These are phyloP conservation scores for Fragaria iinumae DNA, from an alignment of 306 rosid species.

Conservation along the genomic window DNA sequence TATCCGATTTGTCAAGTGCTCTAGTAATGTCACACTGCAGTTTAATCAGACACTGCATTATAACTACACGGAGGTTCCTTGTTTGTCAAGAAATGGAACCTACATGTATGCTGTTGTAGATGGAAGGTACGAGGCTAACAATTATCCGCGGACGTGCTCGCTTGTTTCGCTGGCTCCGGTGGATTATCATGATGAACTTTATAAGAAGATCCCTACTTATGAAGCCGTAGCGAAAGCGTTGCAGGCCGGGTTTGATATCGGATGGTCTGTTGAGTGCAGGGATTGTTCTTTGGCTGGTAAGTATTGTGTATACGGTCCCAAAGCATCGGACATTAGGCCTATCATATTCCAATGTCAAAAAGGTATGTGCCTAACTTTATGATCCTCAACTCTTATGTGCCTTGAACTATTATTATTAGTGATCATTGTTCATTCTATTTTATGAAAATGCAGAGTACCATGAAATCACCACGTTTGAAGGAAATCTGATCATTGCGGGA, in stretches of 20 bases:
- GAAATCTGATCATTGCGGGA: not conserved
- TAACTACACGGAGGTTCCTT: slow-evolving; percentile 9
- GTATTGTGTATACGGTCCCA: not conserved
- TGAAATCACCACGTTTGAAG: not conserved
- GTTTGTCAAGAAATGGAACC: slow-evolving; percentile 11
- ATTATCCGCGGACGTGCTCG: not conserved
- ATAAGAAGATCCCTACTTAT: slow-evolving; percentile 8
- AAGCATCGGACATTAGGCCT: not conserved
- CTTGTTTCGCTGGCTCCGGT: slow-evolving; percentile 10
- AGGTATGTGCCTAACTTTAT: not conserved
- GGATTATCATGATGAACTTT: not conserved
- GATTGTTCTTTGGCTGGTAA: slow-evolving; percentile 17
- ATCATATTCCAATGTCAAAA: not conserved
- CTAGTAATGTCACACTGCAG: slow-evolving; percentile 4
- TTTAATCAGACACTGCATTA: not conserved
- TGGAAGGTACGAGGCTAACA: not conserved
- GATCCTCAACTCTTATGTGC: not conserved
- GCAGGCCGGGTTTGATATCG: slow-evolving; percentile 8
- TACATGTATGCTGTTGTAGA: not conserved
- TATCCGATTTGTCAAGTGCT: slow-evolving; percentile 26
- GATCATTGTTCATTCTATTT: not conserved
- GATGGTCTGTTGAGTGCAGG: slow-evolving; percentile 29
- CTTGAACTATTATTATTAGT: no score
- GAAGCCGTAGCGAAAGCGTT: slow-evolving; percentile 6
- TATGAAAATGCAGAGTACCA: not conserved